A percentile compares a stretch with the other conserved stretches of the same genome.
These are phyloP conservation scores for Apiotrichum gracile DNA, from an alignment of 1,284 basidiomycete species.

Conservation along the genomic window DNA sequence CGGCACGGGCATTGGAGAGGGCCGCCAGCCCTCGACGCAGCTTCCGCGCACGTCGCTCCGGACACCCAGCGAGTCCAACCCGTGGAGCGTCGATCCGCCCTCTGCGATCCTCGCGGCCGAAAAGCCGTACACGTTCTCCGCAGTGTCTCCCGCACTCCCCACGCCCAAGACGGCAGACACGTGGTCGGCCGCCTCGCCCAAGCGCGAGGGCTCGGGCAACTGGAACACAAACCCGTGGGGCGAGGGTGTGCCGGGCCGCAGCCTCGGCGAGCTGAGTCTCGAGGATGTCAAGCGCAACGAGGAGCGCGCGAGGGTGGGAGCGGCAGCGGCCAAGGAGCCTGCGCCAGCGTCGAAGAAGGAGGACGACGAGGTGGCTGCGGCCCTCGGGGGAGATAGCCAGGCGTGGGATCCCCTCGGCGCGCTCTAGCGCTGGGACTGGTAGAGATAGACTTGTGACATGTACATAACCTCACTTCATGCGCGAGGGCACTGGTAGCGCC, in stretches of 20 bases:
- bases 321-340: background rate
- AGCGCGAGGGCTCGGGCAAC: background rate
- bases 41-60: conserved; percentile 2
- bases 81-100: conserved; percentile 12
- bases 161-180: background rate
- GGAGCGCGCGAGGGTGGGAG: background rate
- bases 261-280: conserved; percentile 12
- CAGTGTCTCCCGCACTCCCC: background rate
- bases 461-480: no score
- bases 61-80: conserved; percentile 19
- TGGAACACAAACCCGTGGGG: conserved; percentile 20
- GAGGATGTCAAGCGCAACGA: background rate
- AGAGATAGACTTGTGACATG: no score
- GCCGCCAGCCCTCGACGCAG: conserved; percentile 1
- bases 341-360: background rate
- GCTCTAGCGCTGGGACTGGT: no score
- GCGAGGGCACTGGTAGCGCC: no score
- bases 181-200: background rate
- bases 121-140: background rate
- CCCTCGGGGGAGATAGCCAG: conserved; percentile 35
- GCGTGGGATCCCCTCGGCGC: conserved; percentile 45
- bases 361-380: conserved; percentile 18
- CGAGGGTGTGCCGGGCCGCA: conserved; percentile 2
- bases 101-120: background rate
- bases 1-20: conserved; percentile 24